These are phyloP conservation scores for Pseudonitzschia delicatissima DNA, from an alignment of 108 stramenopile species.

Conservation along the genomic window DNA sequence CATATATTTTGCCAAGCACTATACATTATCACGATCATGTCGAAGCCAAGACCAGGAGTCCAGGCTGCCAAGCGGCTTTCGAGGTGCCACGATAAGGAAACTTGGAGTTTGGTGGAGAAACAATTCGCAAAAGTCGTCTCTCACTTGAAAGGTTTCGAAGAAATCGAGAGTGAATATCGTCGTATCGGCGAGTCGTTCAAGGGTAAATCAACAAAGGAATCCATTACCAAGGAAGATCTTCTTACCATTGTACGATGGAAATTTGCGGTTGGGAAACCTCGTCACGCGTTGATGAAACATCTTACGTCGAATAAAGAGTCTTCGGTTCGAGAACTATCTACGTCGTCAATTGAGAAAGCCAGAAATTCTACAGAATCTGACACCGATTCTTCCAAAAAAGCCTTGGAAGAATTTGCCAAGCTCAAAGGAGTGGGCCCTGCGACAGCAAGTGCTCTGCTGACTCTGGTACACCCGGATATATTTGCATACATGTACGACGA, in stretches of 20 bases:
- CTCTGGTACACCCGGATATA: constrained; percentile 43
- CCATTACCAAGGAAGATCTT: constrained; percentile 58
- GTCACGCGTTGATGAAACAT: constrained; percentile 45
- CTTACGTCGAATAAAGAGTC: constrained; percentile 47
- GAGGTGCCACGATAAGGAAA: constrained; percentile 1
- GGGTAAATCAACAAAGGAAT: constrained; percentile 9
- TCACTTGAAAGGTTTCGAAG: constrained; percentile 32
- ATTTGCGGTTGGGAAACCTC: constrained; percentile 73
- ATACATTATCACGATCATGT: constrained; percentile 12
- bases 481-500: constrained; percentile 88
- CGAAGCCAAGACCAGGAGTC: constrained; percentile 42
- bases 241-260: constrained; percentile 69
- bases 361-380: background rate
- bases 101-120: constrained; percentile 29
- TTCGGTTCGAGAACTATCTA: constrained; percentile 28
- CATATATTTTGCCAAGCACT: background rate
- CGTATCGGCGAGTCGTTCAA: constrained; percentile 10
- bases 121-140: constrained; percentile 37
- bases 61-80: constrained; percentile 40
- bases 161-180: constrained; percentile 30
- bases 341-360: constrained; percentile 34
- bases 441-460: constrained; percentile 64
- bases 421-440: constrained; percentile 72
- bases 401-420: constrained; percentile 41
- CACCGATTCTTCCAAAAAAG: constrained; percentile 13